Base-by-base conservation (phyloP, 2,329 filamentous ascomycete species). In the Beauveria brongniartii region DNA sequence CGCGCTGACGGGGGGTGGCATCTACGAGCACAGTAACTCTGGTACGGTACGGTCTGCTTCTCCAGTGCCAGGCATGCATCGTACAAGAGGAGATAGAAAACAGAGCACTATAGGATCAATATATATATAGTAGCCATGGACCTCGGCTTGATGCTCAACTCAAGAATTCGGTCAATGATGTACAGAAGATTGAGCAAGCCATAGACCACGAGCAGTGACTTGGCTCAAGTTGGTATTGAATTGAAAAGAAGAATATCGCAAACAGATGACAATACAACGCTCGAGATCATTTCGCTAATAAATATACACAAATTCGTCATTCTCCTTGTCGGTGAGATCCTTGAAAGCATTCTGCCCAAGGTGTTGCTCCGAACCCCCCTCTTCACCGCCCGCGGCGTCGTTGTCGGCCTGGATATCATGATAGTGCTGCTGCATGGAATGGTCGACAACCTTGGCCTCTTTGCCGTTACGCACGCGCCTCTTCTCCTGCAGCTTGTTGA, bases 281-380 rank as follows among this genome's bases (percentile, higher is more conserved):
- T 58, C 46, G 6, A 58, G 1, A 28, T 43, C 18, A 28, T 43
- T 40, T 18, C 62, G 50, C 50, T 70, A 84, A 66, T 85, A 85
- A 52, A 85, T 78, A 70, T 84, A 87, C 18, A 87, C 78, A 72
- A 89, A 89, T 67, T 89, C 85, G 61, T 89, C 84, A 65, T 89
- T 89, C 73, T 85, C 74, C 22, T 80, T 72, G 69, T 89, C 86
- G 1, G 86, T 87, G 65, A 87, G 65, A 71, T 89, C 86, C 64
- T 81, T 69, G 55, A 83, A 81, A 0, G 79, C 80, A 52, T 80
- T 77, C 18, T 80, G 75, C 6, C 82, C 81, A 22, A 81, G 61
- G 1, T 63, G 66, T 5, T 53, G 63, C 40, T 59, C 61, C 22
- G 52, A 43, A 18, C 60, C 63, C 44, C 62, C 65, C 62, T 66